These are phyloP conservation scores for Alternaria hordeiaustralica DNA, from an alignment of 2,329 filamentous ascomycete genomes.

Conservation along the genomic window DNA sequence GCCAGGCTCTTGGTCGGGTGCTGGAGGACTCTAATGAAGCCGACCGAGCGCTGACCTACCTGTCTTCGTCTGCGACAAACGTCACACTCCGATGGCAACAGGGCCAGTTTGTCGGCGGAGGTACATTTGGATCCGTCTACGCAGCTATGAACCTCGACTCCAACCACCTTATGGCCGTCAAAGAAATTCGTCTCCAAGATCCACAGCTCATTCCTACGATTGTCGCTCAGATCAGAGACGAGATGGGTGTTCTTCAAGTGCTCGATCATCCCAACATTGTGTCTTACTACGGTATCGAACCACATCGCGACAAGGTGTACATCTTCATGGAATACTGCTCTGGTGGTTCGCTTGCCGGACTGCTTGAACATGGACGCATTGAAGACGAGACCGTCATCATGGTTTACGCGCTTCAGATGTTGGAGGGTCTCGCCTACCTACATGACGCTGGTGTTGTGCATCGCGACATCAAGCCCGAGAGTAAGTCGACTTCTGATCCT, in stretches of 20 bases:
- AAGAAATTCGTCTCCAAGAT: conserved; percentile 96
- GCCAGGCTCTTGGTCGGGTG: conserved; percentile 86
- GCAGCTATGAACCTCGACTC: conserved; percentile 97
- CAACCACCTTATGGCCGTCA: conserved; percentile 96
- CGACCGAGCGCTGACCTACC: conserved; percentile 89
- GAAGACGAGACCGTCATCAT: conserved; percentile 98
- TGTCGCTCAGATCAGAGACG: conserved; percentile 90
- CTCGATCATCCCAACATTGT: conserved; percentile 98
- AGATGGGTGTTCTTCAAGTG: conserved; percentile 95
- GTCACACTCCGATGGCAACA: conserved; percentile 97
- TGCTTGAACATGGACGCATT: conserved; percentile 94
- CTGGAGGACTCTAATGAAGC: conserved; percentile 95
- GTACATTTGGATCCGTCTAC: conserved; percentile 97
- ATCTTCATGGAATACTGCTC: conserved; percentile 99
- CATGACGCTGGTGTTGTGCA: conserved; percentile 93
- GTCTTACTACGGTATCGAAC: conserved; percentile 96
- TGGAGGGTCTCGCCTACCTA: conserved; percentile 92
- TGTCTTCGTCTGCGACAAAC: conserved; percentile 93
- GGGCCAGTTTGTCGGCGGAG: conserved; percentile 96
- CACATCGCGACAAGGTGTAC: conserved; percentile 98
- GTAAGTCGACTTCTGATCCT: conserved; percentile 59
- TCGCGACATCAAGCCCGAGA: conserved; percentile 97
- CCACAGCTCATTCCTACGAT: conserved; percentile 95
- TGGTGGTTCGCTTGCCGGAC: conserved; percentile 85
- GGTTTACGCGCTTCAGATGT: conserved; percentile 92